Conservation (phyloP, 2,329 filamentous ascomycete species). For the Botrytis sinoallii region DNA sequence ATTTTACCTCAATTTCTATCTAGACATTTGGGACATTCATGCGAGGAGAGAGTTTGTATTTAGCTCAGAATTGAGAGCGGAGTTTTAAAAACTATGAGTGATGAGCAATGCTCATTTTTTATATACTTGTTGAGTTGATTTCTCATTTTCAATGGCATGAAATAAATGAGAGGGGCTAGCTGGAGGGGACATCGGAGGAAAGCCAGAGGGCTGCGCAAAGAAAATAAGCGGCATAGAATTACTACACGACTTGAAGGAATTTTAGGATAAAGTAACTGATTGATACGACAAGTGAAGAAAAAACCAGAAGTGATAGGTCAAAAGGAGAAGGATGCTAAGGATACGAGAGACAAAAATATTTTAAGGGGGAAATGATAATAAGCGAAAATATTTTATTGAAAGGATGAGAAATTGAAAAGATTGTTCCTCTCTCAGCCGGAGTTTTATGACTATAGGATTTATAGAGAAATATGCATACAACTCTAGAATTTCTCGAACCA, state of each 20-base stretch:
- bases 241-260: rapidly evolving
- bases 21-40: neutral
- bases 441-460: neutral
- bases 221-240: neutral
- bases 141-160: neutral
- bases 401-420: neutral
- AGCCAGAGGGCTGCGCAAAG: neutral
- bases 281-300: neutral
- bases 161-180: neutral
- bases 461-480: neutral
- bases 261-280: rapidly evolving
- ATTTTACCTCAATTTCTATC: neutral
- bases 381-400: neutral
- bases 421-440: neutral
- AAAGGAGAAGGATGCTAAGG: neutral
- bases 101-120: neutral
- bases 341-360: neutral
- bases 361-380: neutral
- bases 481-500: rapidly evolving
- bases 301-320: neutral
- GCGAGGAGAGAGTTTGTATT: neutral
- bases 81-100: neutral
- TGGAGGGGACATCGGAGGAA: neutral
- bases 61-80: neutral
- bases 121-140: neutral